Percentiles rank a stretch among this genome's conserved stretches.
Conservation (phyloP, 75 land plant species). For the Larix kaempferi region DNA sequence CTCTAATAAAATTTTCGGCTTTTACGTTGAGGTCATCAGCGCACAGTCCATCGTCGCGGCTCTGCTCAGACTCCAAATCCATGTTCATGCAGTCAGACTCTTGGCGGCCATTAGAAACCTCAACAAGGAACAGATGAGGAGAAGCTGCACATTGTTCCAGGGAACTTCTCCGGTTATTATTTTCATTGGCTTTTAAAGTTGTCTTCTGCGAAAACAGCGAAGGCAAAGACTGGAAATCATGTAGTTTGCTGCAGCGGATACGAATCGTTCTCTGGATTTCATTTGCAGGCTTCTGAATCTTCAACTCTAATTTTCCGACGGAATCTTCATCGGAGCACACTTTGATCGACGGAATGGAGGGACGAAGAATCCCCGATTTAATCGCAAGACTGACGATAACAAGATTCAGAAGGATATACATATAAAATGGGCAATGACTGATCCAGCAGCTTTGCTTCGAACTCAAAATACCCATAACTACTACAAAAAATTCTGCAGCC, state of each 20-base stretch:
- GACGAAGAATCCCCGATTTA: too few species aligned
- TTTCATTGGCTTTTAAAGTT: too few species aligned
- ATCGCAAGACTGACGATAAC: too few species aligned
- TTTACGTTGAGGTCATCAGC: slow-evolving; percentile 38
- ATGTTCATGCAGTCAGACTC: neutral
- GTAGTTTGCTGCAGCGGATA: neutral
- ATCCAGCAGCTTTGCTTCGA: too few species aligned
- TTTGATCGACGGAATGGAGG: neutral
- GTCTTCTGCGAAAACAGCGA: too few species aligned
- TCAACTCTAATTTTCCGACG: too few species aligned
- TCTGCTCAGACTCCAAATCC: slow-evolving; percentile 8
- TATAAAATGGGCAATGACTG: neutral
- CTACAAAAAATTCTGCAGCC: too few species aligned
- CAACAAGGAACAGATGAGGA: neutral
- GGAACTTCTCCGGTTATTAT: too few species aligned
- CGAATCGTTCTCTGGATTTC: neutral
- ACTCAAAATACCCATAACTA: too few species aligned
- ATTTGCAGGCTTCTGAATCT: too few species aligned
- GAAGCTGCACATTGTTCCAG: too few species aligned
- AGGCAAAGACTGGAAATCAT: neutral
- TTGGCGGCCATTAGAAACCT: neutral
- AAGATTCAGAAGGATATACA: neutral
- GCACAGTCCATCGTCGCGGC: slow-evolving; percentile 5
- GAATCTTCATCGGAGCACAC: too few species aligned
- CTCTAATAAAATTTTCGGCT: slow-evolving; percentile 56